phyloP scores from a whole-genome alignment of 352 stramenopile species.

The Globisporangium alternatum region DNA sequence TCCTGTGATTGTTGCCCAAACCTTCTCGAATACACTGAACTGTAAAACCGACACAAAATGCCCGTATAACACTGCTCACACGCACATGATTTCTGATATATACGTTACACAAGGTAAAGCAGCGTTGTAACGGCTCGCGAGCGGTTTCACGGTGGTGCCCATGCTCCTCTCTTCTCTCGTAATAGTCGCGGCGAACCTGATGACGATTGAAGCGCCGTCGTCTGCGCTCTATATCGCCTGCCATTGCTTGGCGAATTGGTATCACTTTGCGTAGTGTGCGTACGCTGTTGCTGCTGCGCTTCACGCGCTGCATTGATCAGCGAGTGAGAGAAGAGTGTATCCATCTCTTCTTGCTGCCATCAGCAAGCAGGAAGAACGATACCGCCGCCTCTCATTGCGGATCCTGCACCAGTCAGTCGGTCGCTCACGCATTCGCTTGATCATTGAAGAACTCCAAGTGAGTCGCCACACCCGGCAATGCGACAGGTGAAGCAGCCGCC shows the following conservation, averaged over 20 bases:
- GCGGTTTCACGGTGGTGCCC: neutral
- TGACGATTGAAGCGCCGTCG: neutral
- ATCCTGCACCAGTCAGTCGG: neutral
- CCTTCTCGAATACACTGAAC: no score
- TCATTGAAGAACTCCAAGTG: neutral
- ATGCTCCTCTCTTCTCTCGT: constrained; percentile 4
- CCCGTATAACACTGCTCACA: neutral
- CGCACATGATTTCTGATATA: neutral
- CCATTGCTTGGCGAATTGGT: neutral
- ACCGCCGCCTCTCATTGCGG: neutral
- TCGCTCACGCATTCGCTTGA: neutral
- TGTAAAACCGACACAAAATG: no score
- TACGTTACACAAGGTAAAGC: neutral
- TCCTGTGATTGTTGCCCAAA: no score
- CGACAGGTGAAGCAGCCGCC: constrained; percentile 3
- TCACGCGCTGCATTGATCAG: neutral
- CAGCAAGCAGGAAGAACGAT: neutral
- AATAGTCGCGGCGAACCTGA: constrained; percentile 6
- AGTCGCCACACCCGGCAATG: neutral
- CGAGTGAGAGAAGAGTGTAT: neutral
- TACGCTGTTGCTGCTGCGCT: neutral
- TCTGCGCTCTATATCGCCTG: constrained; percentile 1
- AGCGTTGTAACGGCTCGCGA: neutral
- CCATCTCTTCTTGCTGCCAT: constrained; percentile 1
- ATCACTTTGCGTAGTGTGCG: neutral